A percentile compares a stretch with the other conserved stretches of the same genome.
phyloP scores from a whole-genome alignment of 495 filamentous ascomycete species.

The Lepidopterella palustris region DNA sequence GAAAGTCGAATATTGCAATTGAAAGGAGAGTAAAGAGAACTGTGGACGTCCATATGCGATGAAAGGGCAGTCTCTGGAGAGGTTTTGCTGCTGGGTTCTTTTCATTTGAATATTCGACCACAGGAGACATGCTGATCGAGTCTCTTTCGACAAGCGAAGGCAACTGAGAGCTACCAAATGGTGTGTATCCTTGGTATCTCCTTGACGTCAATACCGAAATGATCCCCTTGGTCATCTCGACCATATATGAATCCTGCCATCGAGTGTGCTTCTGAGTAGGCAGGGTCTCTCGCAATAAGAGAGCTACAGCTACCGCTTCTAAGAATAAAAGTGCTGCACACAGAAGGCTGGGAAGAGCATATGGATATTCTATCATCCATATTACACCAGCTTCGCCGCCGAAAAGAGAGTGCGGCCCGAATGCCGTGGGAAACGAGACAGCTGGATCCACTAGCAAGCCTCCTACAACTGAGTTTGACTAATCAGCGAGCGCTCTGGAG shows the following conservation, averaged over 20 bases:
- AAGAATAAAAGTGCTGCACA: slow-evolving; percentile 24
- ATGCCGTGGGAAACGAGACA: slow-evolving; percentile 15
- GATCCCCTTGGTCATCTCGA: background rate
- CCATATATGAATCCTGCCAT: background rate
- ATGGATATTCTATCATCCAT: slow-evolving; percentile 33
- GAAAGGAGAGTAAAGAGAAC: slow-evolving; percentile 29
- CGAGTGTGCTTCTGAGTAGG: background rate
- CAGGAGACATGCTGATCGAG: background rate
- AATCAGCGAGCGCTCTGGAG: background rate
- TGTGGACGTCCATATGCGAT: slow-evolving; percentile 32
- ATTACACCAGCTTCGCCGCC: slow-evolving; percentile 27
- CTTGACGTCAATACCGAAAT: background rate
- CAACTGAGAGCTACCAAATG: background rate
- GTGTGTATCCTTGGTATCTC: background rate
- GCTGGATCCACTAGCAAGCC: slow-evolving; percentile 30
- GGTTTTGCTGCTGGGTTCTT: background rate
- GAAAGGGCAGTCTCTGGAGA: slow-evolving; percentile 19
- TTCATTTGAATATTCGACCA: background rate
- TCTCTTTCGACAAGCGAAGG: background rate
- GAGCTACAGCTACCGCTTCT: slow-evolving; percentile 26
- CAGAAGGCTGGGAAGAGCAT: slow-evolving; percentile 30
- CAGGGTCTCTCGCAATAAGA: slow-evolving; percentile 29
- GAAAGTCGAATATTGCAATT: slow-evolving; percentile 34
- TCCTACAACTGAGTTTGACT: slow-evolving; percentile 18
- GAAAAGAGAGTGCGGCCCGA: slow-evolving; percentile 25